Percentiles rank a stretch among this genome's conserved stretches.
These are phyloP conservation scores for Ceratobasidium sp. DNA, from an alignment of 1,284 basidiomycete genomes.

Conservation along the genomic window DNA sequence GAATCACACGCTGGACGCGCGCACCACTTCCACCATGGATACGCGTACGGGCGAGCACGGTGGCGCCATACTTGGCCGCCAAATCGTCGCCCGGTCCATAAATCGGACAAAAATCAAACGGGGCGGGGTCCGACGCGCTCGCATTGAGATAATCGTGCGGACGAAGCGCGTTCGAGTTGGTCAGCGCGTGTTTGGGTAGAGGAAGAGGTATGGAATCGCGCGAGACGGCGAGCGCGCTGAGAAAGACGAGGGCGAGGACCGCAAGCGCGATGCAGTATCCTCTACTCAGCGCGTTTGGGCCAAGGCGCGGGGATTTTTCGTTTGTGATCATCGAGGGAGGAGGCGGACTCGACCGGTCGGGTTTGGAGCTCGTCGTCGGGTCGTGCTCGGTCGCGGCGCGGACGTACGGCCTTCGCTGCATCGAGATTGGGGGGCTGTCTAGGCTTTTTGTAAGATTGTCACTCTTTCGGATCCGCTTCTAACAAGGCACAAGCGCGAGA, in stretches of 20 bases:
- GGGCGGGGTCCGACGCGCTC: slow-evolving; percentile 68
- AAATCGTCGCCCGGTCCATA: slow-evolving; percentile 86
- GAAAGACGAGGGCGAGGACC: slow-evolving; percentile 70
- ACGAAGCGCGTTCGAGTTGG: slow-evolving; percentile 51
- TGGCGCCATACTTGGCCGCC: slow-evolving; percentile 81
- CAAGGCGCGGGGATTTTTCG: slow-evolving; percentile 26
- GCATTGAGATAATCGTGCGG: slow-evolving; percentile 62
- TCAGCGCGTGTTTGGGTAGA: slow-evolving; percentile 64
- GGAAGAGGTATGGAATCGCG: slow-evolving; percentile 73
- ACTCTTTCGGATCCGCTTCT: slow-evolving; percentile 47
- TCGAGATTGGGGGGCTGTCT: slow-evolving; percentile 15
- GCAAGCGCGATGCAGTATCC: slow-evolving; percentile 77
- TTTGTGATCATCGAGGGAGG: not conserved
- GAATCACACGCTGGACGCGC: slow-evolving; percentile 84
- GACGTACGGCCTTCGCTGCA: slow-evolving; percentile 45
- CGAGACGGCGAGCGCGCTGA: slow-evolving; percentile 72
- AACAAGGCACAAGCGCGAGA: slow-evolving; percentile 12
- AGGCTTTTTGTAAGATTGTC: slow-evolving; percentile 3
- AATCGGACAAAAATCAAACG: slow-evolving; percentile 91
- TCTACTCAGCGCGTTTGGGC: slow-evolving; percentile 55
- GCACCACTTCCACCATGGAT: slow-evolving; percentile 87
- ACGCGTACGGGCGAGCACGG: slow-evolving; percentile 79
- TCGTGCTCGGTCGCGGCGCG: slow-evolving; percentile 40
- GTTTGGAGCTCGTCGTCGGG: slow-evolving; percentile 11
- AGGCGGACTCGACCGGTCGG: not conserved